Percentiles rank a stretch among this genome's conserved stretches.
phyloP scores from a whole-genome alignment of 352 stramenopile genomes.

The Pythium angustatum region DNA sequence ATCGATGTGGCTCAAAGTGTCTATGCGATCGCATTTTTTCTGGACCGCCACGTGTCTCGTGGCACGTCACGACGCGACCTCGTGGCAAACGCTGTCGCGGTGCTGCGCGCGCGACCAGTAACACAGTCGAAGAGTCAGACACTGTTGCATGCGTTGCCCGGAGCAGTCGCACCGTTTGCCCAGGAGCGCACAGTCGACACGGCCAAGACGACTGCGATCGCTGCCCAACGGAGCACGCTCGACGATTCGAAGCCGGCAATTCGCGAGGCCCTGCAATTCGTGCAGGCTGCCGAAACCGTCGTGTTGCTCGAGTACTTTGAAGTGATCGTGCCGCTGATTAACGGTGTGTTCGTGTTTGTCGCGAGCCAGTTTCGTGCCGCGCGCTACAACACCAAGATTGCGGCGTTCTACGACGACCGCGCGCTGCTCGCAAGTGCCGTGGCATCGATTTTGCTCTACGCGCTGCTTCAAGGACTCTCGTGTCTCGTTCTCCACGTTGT shows the following conservation, averaged over 20 bases:
- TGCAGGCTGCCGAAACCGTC: constrained; percentile 18
- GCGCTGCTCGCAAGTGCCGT: not conserved
- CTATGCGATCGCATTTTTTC: no score
- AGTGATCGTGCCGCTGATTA: constrained; percentile 24
- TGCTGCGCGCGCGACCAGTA: no score
- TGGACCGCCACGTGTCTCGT: no score
- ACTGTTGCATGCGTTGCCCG: no score
- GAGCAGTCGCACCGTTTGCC: no score
- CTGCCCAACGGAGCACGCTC: not conserved
- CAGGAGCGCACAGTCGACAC: not conserved
- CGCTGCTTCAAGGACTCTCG: constrained; percentile 14
- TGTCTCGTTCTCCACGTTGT: constrained; percentile 19
- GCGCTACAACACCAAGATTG: constrained; percentile 18
- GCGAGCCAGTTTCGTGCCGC: constrained; percentile 4
- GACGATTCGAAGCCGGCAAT: not conserved
- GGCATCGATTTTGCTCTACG: constrained; percentile 19
- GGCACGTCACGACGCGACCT: no score
- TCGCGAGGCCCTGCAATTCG: constrained; percentile 13
- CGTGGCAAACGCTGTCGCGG: no score
- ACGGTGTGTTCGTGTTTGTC: constrained; percentile 20
- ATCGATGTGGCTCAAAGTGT: no score
- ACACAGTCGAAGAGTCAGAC: no score
- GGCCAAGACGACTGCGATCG: no score
- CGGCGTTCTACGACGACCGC: constrained; percentile 6
- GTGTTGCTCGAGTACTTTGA: constrained; percentile 31